Conservation (phyloP, 495 filamentous ascomycete species). For the Penicillium bovifimosum region DNA sequence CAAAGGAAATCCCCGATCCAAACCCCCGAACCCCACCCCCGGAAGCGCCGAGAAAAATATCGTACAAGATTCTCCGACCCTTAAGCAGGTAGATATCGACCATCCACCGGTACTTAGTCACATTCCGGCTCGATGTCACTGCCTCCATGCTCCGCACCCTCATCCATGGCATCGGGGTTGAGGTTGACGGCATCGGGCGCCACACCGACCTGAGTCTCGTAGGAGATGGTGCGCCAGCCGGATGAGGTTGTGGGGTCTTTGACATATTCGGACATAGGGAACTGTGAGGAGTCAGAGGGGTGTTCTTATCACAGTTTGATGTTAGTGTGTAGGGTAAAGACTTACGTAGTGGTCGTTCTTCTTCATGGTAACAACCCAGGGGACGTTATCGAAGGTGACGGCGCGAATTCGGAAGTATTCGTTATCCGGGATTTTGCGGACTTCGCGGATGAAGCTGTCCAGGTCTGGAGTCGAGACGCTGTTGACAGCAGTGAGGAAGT, state of each 20-base stretch:
- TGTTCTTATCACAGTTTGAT: not conserved
- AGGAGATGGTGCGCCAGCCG: slow-evolving; percentile 68
- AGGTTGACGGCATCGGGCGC: slow-evolving; percentile 36
- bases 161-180: slow-evolving; percentile 46
- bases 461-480: slow-evolving; percentile 76
- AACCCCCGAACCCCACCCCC: not conserved
- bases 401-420: slow-evolving; percentile 93
- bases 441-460: slow-evolving; percentile 68
- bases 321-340: not conserved
- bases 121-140: slow-evolving; percentile 41
- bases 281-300: slow-evolving; percentile 33
- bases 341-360: slow-evolving; percentile 95
- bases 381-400: slow-evolving; percentile 95
- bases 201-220: slow-evolving; percentile 49
- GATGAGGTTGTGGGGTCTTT: slow-evolving; percentile 58
- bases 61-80: slow-evolving; percentile 15
- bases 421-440: slow-evolving; percentile 86
- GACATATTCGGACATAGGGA: slow-evolving; percentile 83
- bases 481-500: slow-evolving; percentile 96
- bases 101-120: slow-evolving; percentile 13
- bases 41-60: slow-evolving; percentile 20
- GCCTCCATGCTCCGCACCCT: slow-evolving; percentile 25
- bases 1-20: not conserved
- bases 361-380: slow-evolving; percentile 98
- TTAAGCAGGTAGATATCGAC: not conserved